phyloP scores from a whole-genome alignment of 2,329 filamentous ascomycete genomes.

The Calcarisporium arbuscula region DNA sequence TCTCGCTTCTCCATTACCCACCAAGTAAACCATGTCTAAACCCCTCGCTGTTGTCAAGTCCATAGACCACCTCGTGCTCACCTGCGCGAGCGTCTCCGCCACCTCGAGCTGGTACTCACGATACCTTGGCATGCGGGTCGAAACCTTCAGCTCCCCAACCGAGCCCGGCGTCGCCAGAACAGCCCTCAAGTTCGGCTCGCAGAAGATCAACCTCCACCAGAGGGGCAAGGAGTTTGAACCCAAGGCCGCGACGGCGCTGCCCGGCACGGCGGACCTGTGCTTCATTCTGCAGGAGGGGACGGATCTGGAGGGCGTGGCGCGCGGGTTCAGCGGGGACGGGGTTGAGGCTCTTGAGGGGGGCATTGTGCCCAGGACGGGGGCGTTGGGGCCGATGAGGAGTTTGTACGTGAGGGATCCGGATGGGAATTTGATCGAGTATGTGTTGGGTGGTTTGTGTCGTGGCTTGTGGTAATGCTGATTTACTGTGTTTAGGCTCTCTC shows the following conservation, averaged over 20 bases:
- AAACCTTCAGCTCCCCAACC: constrained; percentile 38
- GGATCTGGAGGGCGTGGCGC: constrained; percentile 38
- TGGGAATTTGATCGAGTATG: constrained; percentile 56
- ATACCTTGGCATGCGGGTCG: constrained; percentile 50
- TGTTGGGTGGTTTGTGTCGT: no score
- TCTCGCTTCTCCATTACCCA: neutral
- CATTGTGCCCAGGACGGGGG: constrained; percentile 50
- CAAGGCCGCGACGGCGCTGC: constrained; percentile 45
- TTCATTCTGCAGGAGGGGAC: constrained; percentile 45
- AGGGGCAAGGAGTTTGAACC: constrained; percentile 53
- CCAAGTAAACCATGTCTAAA: constrained; percentile 20
- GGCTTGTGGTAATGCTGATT: neutral
- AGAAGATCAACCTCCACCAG: constrained; percentile 58
- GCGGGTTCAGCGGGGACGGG: constrained; percentile 31
- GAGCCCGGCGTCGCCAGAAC: constrained; percentile 32
- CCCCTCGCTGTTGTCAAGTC: constrained; percentile 29
- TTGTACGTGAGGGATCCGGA: constrained; percentile 57
- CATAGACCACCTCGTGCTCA: constrained; percentile 56
- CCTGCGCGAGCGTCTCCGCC: constrained; percentile 41
- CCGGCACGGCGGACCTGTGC: constrained; percentile 54
- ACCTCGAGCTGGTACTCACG: constrained; percentile 49
- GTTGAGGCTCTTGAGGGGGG: constrained; percentile 43
- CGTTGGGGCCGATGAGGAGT: constrained; percentile 46
- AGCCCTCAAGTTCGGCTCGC: constrained; percentile 48
- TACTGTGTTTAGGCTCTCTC: no score